Conservation (phyloP, 306 rosid species). For the Crotalaria pallida region DNA sequence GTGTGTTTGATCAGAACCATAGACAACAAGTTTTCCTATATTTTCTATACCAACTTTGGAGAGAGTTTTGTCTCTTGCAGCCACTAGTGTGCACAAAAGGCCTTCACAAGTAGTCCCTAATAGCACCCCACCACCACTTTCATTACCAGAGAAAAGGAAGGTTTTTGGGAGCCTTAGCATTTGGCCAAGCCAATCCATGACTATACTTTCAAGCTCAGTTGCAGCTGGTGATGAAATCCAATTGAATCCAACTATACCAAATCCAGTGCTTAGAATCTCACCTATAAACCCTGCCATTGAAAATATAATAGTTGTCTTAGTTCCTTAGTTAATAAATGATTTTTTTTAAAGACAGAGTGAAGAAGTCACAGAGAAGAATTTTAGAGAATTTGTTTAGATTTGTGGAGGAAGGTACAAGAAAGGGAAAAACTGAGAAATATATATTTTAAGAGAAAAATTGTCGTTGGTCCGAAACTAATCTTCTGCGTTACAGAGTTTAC, state of each 20-base stretch:
- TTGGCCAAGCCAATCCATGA: constrained; percentile 65
- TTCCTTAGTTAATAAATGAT: too few relatives aligned
- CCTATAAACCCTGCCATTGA: constrained; percentile 36
- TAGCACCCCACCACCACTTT: constrained; percentile 56
- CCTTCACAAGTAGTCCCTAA: constrained; percentile 58
- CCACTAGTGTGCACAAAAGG: constrained; percentile 49
- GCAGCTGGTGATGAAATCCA: constrained; percentile 66
- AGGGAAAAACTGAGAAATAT: too few relatives aligned
- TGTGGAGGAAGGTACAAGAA: too few relatives aligned
- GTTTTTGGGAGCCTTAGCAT: constrained; percentile 35
- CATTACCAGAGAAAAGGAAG: constrained; percentile 31
- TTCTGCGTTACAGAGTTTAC: too few relatives aligned
- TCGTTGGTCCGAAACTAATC: too few relatives aligned
- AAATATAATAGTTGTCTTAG: too few relatives aligned
- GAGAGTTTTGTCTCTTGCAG: constrained; percentile 44
- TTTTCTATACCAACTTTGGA: neutral
- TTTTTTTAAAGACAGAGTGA: too few relatives aligned
- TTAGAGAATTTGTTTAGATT: too few relatives aligned
- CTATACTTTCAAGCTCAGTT: constrained; percentile 55
- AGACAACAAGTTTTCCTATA: constrained; percentile 41
- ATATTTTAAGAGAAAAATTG: too few relatives aligned
- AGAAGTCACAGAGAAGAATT: too few relatives aligned
- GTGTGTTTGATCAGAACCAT: constrained; percentile 65
- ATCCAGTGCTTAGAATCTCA: constrained; percentile 48
- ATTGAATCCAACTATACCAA: constrained; percentile 55